These are phyloP conservation scores for Xylaria venustula DNA, from an alignment of 495 filamentous ascomycete species.

Conservation along the genomic window DNA sequence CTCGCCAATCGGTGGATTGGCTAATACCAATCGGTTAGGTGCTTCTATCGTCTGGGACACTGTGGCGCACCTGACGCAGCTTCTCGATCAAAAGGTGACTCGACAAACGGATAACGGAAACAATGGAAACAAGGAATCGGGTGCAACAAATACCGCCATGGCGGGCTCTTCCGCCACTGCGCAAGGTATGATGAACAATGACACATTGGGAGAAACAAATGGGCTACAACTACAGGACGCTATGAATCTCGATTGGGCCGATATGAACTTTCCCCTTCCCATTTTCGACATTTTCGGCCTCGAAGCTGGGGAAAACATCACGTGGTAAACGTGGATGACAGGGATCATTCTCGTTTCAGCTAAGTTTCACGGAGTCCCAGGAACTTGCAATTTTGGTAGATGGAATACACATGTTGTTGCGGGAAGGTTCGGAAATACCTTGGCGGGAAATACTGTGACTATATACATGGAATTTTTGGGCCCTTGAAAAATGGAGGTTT, in stretches of 20 bases:
- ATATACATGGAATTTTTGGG: too few relatives aligned
- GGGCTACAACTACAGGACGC: neutral
- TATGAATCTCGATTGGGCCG: slow-evolving; percentile 1
- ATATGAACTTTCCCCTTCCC: neutral
- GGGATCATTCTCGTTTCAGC: neutral
- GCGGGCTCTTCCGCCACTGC: neutral
- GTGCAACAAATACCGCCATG: neutral
- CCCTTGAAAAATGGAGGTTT: too few relatives aligned
- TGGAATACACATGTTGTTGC: too few relatives aligned
- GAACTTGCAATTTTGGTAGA: too few relatives aligned
- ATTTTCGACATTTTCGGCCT: slow-evolving; percentile 8
- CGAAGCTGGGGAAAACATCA: slow-evolving; percentile 6
- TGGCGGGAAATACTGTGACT: too few relatives aligned
- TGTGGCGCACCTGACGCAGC: neutral
- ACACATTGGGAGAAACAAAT: neutral
- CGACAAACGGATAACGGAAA: neutral
- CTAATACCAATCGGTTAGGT: neutral
- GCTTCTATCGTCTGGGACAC: slow-evolving; percentile 9
- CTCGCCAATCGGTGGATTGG: neutral
- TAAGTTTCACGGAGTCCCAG: too few relatives aligned
- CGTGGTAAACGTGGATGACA: neutral
- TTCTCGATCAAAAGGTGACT: neutral
- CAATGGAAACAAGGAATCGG: neutral
- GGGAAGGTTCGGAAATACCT: too few relatives aligned
- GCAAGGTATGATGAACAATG: neutral